Evolutionary conservation across 306 rosid genomes (phyloP).

Genomic region (Rosa lucieae): DNA sequence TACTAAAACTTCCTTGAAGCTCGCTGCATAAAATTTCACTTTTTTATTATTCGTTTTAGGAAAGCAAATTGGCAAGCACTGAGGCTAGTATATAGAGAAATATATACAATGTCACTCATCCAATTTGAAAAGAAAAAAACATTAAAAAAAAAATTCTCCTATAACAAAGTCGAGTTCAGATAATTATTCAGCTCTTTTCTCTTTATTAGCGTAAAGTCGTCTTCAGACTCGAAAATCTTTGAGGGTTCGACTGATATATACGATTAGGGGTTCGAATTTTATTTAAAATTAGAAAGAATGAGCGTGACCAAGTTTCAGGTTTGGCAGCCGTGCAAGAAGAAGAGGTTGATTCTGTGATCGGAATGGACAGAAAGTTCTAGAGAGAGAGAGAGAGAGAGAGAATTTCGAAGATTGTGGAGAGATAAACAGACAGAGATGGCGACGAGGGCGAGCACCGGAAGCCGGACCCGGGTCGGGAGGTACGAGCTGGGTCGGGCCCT

Average conservation of each 20-base stretch:
- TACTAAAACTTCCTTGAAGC: no score
- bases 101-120: no score
- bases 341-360: slow-evolving; percentile 51
- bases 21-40: no score
- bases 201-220: no score
- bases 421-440: slow-evolving; percentile 33
- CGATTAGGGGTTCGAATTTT: background rate
- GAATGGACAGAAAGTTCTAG: background rate
- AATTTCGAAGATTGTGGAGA: background rate
- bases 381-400: background rate
- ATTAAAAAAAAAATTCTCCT: no score
- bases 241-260: no score
- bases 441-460: slow-evolving; percentile 33
- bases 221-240: background rate
- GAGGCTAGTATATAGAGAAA: no score
- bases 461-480: slow-evolving; percentile 64
- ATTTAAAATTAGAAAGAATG: slow-evolving; percentile 38
- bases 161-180: no score
- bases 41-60: no score
- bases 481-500: slow-evolving; percentile 82
- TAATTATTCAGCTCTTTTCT: no score
- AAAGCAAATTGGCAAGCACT: no score
- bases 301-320: slow-evolving; percentile 66
- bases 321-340: slow-evolving; percentile 97
- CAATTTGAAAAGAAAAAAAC: no score